Evolutionary conservation across 78 protist genomes (phyloP).

Genomic region (Pigoraptor vietnamica): DNA sequence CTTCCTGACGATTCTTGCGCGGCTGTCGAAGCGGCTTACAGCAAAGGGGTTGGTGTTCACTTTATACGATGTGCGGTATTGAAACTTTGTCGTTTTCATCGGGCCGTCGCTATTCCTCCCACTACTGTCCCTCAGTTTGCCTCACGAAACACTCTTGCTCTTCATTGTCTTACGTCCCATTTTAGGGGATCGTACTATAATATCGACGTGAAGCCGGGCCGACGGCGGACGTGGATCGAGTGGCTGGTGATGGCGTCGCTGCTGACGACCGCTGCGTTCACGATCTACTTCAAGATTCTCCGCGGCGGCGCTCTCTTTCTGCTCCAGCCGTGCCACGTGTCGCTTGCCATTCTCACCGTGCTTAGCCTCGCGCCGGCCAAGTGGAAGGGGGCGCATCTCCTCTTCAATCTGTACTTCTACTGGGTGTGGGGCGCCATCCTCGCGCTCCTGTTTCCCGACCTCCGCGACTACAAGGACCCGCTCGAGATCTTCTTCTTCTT

Average conservation of each 20-base stretch:
- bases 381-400: background rate
- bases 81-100: background rate
- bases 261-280: background rate
- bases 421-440: background rate
- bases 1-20: background rate
- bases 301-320: background rate
- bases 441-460: background rate
- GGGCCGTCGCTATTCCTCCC: too few relatives aligned
- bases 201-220: background rate
- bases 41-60: background rate
- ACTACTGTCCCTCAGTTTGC: too few relatives aligned
- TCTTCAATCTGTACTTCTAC: background rate
- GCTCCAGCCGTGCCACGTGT: slow-evolving; percentile 4
- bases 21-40: background rate
- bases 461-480: background rate
- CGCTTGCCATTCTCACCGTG: background rate
- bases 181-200: background rate
- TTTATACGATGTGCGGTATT: background rate
- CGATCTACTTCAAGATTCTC: background rate
- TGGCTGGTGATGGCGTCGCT: background rate
- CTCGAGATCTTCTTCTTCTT: background rate
- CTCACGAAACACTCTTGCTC: too few relatives aligned
- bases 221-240: background rate
- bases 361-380: background rate
- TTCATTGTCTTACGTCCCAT: background rate